These are phyloP conservation scores for Penicillium sp. DNA, from an alignment of 2,329 filamentous ascomycete genomes.

Conservation along the genomic window DNA sequence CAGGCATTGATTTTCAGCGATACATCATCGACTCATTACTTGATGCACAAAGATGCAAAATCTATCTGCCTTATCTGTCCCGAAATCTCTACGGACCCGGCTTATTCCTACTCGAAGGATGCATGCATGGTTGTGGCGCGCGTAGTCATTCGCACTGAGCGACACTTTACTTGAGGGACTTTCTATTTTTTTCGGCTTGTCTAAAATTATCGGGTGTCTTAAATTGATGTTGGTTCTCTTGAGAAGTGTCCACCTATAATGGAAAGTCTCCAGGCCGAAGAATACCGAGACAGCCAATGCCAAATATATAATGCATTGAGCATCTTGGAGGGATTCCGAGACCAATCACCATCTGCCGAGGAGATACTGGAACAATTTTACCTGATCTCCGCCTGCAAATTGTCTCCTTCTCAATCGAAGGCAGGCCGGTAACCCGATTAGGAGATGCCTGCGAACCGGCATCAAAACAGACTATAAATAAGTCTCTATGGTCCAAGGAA, in stretches of 20 bases:
- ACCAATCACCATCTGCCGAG: constrained; percentile 28
- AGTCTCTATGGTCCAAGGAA: background rate
- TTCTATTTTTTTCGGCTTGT: constrained; percentile 22
- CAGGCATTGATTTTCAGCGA: constrained; percentile 30
- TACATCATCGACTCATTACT: constrained; percentile 37
- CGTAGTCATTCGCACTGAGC: constrained; percentile 28
- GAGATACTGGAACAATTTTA: constrained; percentile 35
- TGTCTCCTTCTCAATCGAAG: constrained; percentile 4
- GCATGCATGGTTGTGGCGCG: constrained; percentile 37
- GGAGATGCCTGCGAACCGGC: background rate
- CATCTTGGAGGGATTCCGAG: constrained; percentile 34
- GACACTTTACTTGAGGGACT: constrained; percentile 14
- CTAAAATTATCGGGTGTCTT: constrained; percentile 30
- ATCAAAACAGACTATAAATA: background rate
- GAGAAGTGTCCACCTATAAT: constrained; percentile 38
- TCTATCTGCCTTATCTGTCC: constrained; percentile 40
- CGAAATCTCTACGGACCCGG: constrained; percentile 26
- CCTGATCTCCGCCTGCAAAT: constrained; percentile 26
- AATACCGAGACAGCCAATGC: constrained; percentile 25
- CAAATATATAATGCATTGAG: constrained; percentile 35
- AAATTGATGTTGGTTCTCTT: constrained; percentile 37
- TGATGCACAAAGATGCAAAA: constrained; percentile 36
- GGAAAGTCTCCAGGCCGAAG: constrained; percentile 20
- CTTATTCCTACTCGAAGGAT: constrained; percentile 34
- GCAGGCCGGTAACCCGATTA: background rate